A percentile compares a stretch with the other conserved stretches of the same genome.
Evolutionary conservation across 208 protist species (phyloP).

Genomic region (Herpetomonas tarakana): DNA sequence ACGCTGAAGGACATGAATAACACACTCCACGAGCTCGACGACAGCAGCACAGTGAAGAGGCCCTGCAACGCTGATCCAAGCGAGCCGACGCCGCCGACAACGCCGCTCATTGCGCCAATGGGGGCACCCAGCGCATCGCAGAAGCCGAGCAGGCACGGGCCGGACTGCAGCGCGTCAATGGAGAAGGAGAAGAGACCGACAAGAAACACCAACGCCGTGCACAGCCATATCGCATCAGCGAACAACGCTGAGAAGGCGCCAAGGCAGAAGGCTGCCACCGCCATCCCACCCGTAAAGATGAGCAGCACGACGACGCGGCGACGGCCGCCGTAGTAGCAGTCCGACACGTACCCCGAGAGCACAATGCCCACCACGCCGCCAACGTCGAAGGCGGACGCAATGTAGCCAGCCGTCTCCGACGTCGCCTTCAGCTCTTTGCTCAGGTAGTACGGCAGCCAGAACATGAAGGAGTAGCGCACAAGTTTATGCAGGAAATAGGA

Average conservation of each 20-base stretch:
- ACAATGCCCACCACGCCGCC: constrained; percentile 33
- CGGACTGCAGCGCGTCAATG: constrained; percentile 27
- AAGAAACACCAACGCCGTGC: constrained; percentile 5
- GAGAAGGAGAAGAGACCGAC: constrained; percentile 43
- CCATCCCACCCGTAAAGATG: constrained; percentile 19
- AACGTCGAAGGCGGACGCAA: constrained; percentile 34
- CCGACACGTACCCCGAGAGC: constrained; percentile 25
- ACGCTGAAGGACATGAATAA: constrained; percentile 24
- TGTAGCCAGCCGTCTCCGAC: constrained; percentile 21
- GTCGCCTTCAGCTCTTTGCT: constrained; percentile 21
- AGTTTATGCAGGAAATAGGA: constrained; percentile 43
- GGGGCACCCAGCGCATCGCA: constrained; percentile 10
- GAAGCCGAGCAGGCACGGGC: constrained; percentile 23
- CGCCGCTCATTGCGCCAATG: constrained; percentile 20
- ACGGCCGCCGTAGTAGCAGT: constrained; percentile 18
- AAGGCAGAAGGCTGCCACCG: constrained; percentile 2
- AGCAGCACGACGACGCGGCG: constrained; percentile 20
- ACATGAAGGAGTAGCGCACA: constrained; percentile 40
- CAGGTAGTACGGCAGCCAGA: constrained; percentile 54
- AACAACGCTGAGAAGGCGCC: constrained; percentile 7
- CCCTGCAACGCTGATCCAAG: constrained; percentile 35
- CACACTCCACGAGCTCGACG: constrained; percentile 20
- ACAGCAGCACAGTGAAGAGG: constrained; percentile 18
- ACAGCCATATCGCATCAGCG: constrained; percentile 3
- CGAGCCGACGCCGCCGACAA: constrained; percentile 39